phyloP scores from a whole-genome alignment of 2,329 filamentous ascomycete genomes.

The Ascocoryne sarcoides region DNA sequence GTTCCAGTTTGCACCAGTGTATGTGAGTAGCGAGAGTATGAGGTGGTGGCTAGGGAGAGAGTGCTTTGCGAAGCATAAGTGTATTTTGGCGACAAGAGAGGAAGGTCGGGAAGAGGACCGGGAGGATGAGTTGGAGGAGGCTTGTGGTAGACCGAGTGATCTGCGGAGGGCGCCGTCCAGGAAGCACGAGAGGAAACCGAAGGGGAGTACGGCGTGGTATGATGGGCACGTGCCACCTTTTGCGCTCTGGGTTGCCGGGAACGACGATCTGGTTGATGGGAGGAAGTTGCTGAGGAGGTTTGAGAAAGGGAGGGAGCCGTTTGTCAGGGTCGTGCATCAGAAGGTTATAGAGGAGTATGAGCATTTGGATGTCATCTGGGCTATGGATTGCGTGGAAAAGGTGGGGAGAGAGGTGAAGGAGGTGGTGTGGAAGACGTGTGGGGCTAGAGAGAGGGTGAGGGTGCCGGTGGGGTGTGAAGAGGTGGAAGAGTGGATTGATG shows the following conservation, averaged over 20 bases:
- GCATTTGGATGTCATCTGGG: conserved; percentile 92
- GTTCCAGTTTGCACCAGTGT: conserved; percentile 89
- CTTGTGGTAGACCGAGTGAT: too few species aligned
- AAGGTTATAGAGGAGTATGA: conserved; percentile 84
- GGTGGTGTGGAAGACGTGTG: conserved; percentile 73
- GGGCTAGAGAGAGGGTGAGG: conserved; percentile 21
- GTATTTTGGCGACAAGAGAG: conserved; percentile 73
- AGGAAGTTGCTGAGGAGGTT: conserved; percentile 64
- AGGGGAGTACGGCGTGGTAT: conserved; percentile 67
- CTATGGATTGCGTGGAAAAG: conserved; percentile 76
- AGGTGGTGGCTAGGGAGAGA: conserved; percentile 89
- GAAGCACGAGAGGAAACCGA: conserved; percentile 32
- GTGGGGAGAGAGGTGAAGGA: conserved; percentile 74
- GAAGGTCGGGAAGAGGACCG: conserved; percentile 54
- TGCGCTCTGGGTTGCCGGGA: conserved; percentile 79
- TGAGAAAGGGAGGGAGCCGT: conserved; percentile 67
- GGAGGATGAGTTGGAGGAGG: conserved; percentile 30
- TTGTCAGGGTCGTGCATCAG: conserved; percentile 70
- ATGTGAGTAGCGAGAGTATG: conserved; percentile 84
- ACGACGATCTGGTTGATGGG: conserved; percentile 80
- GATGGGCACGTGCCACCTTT: conserved; percentile 70
- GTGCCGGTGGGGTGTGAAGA: conserved; percentile 25
- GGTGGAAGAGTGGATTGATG: conserved; percentile 19
- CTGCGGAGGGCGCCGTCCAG: conserved; percentile 2
- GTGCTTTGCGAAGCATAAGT: conserved; percentile 77